Evolutionary conservation across 2,329 filamentous ascomycete species (phyloP).

Genomic region (Balansia obtecta): DNA sequence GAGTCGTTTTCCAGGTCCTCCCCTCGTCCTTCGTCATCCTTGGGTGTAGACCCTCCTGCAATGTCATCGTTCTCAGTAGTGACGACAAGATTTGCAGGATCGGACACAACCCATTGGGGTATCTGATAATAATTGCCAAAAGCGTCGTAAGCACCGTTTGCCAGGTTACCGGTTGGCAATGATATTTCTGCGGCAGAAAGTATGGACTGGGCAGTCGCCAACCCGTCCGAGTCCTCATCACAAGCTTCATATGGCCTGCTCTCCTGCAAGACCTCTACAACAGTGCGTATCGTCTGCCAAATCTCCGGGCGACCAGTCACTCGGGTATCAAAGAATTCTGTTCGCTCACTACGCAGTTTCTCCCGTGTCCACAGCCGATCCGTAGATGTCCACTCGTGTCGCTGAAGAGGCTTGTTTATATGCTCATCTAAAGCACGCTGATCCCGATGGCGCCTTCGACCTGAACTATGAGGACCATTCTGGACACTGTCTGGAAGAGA

Average conservation of each 20-base stretch:
- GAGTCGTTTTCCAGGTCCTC: conserved; percentile 9
- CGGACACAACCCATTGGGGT: conserved; percentile 54
- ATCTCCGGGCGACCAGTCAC: conserved; percentile 67
- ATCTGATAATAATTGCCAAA: conserved; percentile 58
- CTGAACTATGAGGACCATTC: conserved; percentile 10
- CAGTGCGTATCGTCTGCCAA: conserved; percentile 64
- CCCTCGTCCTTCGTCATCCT: conserved; percentile 21
- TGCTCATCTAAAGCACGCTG: conserved; percentile 43
- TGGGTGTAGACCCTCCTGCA: conserved; percentile 12
- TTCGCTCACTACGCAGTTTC: conserved; percentile 57
- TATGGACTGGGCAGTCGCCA: conserved; percentile 66
- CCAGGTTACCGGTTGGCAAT: conserved; percentile 58
- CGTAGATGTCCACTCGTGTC: conserved; percentile 52
- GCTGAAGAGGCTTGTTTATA: conserved; percentile 56
- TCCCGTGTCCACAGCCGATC: conserved; percentile 56
- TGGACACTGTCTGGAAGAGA: conserved; percentile 18
- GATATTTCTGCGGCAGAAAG: conserved; percentile 68
- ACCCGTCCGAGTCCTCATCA: conserved; percentile 25
- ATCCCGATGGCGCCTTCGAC: conserved; percentile 22
- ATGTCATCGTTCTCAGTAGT: conserved; percentile 25
- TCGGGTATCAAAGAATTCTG: conserved; percentile 82
- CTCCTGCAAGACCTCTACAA: conserved; percentile 55
- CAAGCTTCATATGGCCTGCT: conserved; percentile 28
- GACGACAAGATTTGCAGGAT: conserved; percentile 44
- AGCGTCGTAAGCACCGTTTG: conserved; percentile 60